Conservation (phyloP, 2,329 filamentous ascomycete genomes). For the Beauveria medogensis region DNA sequence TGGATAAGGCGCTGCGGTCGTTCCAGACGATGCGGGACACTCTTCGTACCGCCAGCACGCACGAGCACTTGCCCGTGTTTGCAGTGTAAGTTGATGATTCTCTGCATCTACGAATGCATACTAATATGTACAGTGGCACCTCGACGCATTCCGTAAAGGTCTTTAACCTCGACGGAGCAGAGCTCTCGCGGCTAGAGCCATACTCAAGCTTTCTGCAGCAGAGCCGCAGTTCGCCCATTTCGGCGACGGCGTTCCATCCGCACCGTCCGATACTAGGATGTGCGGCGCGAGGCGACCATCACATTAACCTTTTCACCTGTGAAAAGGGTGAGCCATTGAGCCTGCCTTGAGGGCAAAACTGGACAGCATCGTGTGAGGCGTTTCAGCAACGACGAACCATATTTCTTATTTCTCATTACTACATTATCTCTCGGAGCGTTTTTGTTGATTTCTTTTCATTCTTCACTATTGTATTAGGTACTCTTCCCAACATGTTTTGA, state of each 20-base stretch:
- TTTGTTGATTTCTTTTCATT: neutral
- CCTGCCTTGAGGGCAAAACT: neutral
- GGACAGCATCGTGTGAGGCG: neutral
- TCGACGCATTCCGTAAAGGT: constrained; percentile 83
- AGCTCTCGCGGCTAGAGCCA: constrained; percentile 78
- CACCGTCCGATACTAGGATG: constrained; percentile 87
- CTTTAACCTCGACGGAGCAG: constrained; percentile 77
- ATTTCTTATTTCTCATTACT: neutral
- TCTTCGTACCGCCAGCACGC: constrained; percentile 78
- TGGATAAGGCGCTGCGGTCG: constrained; percentile 66
- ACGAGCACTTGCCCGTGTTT: constrained; percentile 95
- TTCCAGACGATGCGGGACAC: constrained; percentile 70
- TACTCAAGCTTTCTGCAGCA: constrained; percentile 83
- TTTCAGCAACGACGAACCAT: neutral
- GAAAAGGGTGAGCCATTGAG: constrained; percentile 35
- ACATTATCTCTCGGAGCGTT: neutral
- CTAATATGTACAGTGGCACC: constrained; percentile 56
- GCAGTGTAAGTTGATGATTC: constrained; percentile 62
- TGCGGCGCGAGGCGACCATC: constrained; percentile 76
- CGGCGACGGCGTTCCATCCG: constrained; percentile 88
- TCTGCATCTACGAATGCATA: neutral
- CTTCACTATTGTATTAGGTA: neutral
- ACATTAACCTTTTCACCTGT: constrained; percentile 82
- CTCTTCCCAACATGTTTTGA: neutral
- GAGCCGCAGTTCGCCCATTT: constrained; percentile 72